Evolutionary conservation across 495 filamentous ascomycete species (phyloP), one percentile per base, ranked within the genome.

Genomic region (Xylaria grammica): DNA sequence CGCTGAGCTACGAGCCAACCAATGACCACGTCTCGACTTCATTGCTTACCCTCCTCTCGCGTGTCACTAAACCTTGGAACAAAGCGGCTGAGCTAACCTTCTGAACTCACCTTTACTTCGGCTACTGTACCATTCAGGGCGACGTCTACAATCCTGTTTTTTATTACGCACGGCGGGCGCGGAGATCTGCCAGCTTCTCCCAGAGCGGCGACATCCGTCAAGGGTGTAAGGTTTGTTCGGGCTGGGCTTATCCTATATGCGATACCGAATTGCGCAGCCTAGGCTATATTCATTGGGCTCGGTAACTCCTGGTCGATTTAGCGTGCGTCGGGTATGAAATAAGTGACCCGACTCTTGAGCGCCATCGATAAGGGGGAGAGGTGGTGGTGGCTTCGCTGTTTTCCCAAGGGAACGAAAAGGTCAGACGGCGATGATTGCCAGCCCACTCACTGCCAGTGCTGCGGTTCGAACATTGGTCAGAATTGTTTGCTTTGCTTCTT

Each of bases 131-230:
- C 29, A 15, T 32, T 42, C 44, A 50, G 32, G 10, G 32, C 45
- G n/a, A 20, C 46, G 20, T 52, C 30, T 34, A 52, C 48, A 52
- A 29, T 24, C 3, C 32, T 26, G 34, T 51, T 20, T 63, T n/a
- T 26, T 27, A 40, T 40, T 63, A 54, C 50, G 34, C 19, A 40
- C 60, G 55, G 48, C 60, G 51, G 51, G 30, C 26, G 32, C 24
- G 38, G 40, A 32, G 50, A 48, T 55, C 36, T 44, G 20, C 29
- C 24, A 44, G 20, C 26, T 36, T 55, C 20, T 13, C 30, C 29
- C 26, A 54, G 38, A 6, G 36, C 51, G 38, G 50, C 40, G 27
- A 55, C 44, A 55, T 27, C 60, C 40, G 51, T 48, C 27, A 13
- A 63, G 13, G 30, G 26, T 24, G 24, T 42, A 17, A 40, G 49